These are phyloP conservation scores for Globisporangium splendens DNA, from an alignment of 352 stramenopile species.

Conservation along the genomic window DNA sequence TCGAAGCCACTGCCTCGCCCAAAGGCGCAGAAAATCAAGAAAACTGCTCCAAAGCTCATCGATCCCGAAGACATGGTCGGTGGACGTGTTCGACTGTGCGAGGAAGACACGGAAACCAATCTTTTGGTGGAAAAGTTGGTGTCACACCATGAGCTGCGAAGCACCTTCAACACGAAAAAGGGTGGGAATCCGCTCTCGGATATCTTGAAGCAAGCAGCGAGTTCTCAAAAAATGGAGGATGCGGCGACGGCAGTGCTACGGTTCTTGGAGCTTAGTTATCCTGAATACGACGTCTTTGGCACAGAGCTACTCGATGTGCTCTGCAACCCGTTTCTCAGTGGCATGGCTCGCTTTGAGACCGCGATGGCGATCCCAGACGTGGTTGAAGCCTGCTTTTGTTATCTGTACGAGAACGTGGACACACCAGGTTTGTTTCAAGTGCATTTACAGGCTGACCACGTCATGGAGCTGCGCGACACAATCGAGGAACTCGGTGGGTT, in stretches of 20 bases:
- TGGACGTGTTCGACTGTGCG: conserved; percentile 65
- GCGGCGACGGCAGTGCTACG: conserved; percentile 65
- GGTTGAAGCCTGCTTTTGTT: conserved; percentile 74
- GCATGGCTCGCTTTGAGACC: conserved; percentile 82
- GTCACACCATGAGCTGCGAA: conserved; percentile 66
- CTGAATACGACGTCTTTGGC: conserved; percentile 82
- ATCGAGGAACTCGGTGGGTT: conserved; percentile 82
- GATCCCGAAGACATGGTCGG: conserved; percentile 82
- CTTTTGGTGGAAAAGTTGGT: conserved; percentile 76
- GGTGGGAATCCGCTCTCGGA: conserved; percentile 76
- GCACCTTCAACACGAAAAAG: conserved; percentile 67
- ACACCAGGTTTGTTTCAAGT: conserved; percentile 79
- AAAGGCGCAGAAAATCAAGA: conserved; percentile 45
- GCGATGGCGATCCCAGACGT: conserved; percentile 81
- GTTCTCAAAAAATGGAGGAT: conserved; percentile 67
- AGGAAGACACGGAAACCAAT: conserved; percentile 55
- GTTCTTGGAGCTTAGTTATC: conserved; percentile 82
- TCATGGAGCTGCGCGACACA: conserved; percentile 74
- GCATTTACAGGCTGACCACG: conserved; percentile 69
- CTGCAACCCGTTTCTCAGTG: conserved; percentile 82
- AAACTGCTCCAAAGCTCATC: conserved; percentile 65
- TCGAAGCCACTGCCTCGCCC: conserved; percentile 51
- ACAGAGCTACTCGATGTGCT: conserved; percentile 70
- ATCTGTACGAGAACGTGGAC: conserved; percentile 73
- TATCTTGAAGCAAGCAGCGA: conserved; percentile 51